Conservation (phyloP, 208 protist genomes). For the Kentomonas sorsogonicus region DNA sequence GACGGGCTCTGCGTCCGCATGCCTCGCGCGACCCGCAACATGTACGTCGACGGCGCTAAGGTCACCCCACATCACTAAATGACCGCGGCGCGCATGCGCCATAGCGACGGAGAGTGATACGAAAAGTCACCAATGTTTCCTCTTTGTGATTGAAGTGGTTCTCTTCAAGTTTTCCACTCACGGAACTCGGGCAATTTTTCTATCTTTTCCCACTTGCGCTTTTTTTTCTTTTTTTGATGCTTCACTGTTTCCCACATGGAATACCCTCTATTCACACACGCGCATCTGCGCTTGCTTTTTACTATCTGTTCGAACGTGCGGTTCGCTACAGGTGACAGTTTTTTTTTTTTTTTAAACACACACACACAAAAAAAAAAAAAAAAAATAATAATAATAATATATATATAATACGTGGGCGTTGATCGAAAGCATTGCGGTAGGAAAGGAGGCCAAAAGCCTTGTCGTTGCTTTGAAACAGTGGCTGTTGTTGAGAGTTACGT, state of each 20-base stretch:
- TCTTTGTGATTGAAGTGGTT: too few species aligned
- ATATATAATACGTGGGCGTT: neutral
- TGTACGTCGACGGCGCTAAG: conserved; percentile 89
- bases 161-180: too few species aligned
- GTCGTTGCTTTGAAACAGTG: too few species aligned
- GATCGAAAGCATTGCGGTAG: too few species aligned
- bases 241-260: neutral
- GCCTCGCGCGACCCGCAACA: conserved; percentile 86
- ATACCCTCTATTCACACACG: neutral
- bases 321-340: neutral
- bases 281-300: neutral
- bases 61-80: conserved; percentile 66
- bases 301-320: neutral
- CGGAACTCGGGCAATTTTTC: neutral
- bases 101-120: too few species aligned
- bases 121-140: too few species aligned
- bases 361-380: conserved; percentile 7
- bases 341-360: neutral
- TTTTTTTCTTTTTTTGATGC: too few species aligned
- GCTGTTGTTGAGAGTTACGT: too few species aligned
- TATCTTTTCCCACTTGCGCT: neutral
- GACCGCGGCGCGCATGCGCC: neutral
- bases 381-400: neutral
- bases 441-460: too few species aligned
- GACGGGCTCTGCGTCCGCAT: conserved; percentile 73